Evolutionary conservation across 768 basidiomycete species (phyloP).

Genomic region (Leccinum disarticulatum): DNA sequence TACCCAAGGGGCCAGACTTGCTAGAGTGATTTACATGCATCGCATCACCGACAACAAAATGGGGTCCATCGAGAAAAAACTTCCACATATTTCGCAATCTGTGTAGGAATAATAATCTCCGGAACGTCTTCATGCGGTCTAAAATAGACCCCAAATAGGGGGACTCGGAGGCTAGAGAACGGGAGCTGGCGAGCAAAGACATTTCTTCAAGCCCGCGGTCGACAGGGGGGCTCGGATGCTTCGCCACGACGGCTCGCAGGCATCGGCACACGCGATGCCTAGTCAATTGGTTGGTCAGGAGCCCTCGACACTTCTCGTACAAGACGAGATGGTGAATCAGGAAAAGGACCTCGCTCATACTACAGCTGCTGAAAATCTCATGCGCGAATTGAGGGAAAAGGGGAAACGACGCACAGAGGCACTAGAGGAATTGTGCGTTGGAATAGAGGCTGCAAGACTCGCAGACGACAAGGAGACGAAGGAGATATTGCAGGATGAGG

Average conservation of each 20-base stretch:
- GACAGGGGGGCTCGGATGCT: conserved; percentile 20
- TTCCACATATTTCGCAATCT: conserved; percentile 20
- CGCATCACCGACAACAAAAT: conserved; percentile 50
- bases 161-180: too few relatives aligned
- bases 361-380: conserved; percentile 49
- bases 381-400: conserved; percentile 46
- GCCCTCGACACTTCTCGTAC: conserved; percentile 48
- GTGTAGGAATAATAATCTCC: too few relatives aligned
- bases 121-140: too few relatives aligned
- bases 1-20: conserved; percentile 21
- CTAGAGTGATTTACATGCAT: conserved; percentile 53
- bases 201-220: too few relatives aligned
- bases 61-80: conserved; percentile 48
- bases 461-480: conserved; percentile 45
- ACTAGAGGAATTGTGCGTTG: conserved; percentile 41
- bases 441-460: conserved; percentile 45
- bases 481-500: conserved; percentile 43
- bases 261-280: conserved; percentile 46
- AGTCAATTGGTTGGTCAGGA: conserved; percentile 39
- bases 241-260: conserved; percentile 42
- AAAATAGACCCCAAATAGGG: too few relatives aligned
- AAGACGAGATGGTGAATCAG: conserved; percentile 53
- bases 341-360: conserved; percentile 50
- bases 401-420: conserved; percentile 45
- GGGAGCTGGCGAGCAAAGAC: too few relatives aligned